Base-by-base conservation (phyloP, 345 rosid species). In the Lumnitzera racemosa region DNA sequence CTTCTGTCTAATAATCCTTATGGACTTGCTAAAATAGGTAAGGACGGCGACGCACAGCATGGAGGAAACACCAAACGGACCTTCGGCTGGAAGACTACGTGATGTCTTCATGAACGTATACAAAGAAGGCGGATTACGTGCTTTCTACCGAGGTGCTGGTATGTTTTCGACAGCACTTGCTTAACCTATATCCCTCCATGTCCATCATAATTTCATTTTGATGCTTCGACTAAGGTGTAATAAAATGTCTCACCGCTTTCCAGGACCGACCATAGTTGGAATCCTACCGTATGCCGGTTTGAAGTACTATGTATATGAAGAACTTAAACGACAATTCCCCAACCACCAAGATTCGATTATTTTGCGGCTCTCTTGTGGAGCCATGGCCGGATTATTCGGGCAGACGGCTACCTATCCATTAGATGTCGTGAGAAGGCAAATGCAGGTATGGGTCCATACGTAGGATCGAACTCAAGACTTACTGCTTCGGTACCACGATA, bases 381-480 rank as follows among this genome's bases (percentile, higher is more conserved):
- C 96, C 17, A 61, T 90, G 24, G 97, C 99, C 43, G 99, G 97
- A 65, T 71, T 94, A 70, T 64, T 90, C 41, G 97, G 97, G 52
- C 99, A 94, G 78, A 90, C 97, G 48, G 69, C 85, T 53, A 94
- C 99, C 15, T 90, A 94, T 67, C 99, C 99, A 7, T 59, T 94
- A 65, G 96, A 94, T 76, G 99, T 94, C 59, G 96, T 90, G 46
- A 80, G 96, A 70, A 80, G 97, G 61, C 99, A 94, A 71, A 94
- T 94, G 99, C 99, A 90, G 96, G 97, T 94, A 72, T 48, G 29
- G 43, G 1, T 36, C 7, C 11, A 27, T 27, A 27, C 24, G 11
- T 17, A 15, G 7, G n/a, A 9, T 36, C 7, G 10, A 13, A 16
- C 24, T 24, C 2, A 36, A 13, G 4, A 16, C 14, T 5, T 23